These are phyloP conservation scores for Fusarium sp. DNA, from an alignment of 2,329 filamentous ascomycete genomes.

Conservation along the genomic window DNA sequence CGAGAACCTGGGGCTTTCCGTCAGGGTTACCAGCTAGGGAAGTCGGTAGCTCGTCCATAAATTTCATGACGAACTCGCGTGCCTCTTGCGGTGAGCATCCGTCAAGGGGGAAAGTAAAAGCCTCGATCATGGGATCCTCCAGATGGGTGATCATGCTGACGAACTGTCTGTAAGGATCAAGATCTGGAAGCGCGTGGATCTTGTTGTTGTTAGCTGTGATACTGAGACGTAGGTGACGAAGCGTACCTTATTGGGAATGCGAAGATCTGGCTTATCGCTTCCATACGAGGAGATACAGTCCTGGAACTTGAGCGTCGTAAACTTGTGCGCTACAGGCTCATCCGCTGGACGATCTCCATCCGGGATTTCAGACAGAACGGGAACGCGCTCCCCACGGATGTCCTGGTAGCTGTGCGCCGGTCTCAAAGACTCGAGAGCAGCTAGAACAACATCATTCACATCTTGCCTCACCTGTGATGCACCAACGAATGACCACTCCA, in stretches of 20 bases:
- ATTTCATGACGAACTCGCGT: slow-evolving; percentile 72
- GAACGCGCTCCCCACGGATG: slow-evolving; percentile 57
- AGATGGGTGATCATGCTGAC: slow-evolving; percentile 80
- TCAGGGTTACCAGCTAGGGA: slow-evolving; percentile 76
- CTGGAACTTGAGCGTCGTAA: slow-evolving; percentile 54
- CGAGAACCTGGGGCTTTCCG: slow-evolving; percentile 83
- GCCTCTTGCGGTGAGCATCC: slow-evolving; percentile 64
- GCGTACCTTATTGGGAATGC: slow-evolving; percentile 75
- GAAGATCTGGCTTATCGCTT: slow-evolving; percentile 91
- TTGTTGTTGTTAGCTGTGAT: slow-evolving; percentile 47
- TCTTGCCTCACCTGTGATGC: slow-evolving; percentile 55
- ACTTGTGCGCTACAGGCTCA: slow-evolving; percentile 48
- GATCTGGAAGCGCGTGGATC: slow-evolving; percentile 74
- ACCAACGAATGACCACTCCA: slow-evolving; percentile 90
- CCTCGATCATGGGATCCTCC: slow-evolving; percentile 77
- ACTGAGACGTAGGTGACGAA: accelerated
- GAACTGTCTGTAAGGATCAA: slow-evolving; percentile 70
- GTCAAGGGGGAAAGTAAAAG: slow-evolving; percentile 74
- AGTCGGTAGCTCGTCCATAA: slow-evolving; percentile 75
- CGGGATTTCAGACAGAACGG: slow-evolving; percentile 48
- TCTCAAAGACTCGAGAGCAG: slow-evolving; percentile 46
- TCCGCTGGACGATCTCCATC: slow-evolving; percentile 12
- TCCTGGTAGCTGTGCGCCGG: slow-evolving; percentile 72
- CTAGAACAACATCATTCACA: slow-evolving; percentile 53
- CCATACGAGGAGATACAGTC: slow-evolving; percentile 81